These are phyloP conservation scores for Betula pendula DNA, from an alignment of 306 rosid species.

Conservation along the genomic window DNA sequence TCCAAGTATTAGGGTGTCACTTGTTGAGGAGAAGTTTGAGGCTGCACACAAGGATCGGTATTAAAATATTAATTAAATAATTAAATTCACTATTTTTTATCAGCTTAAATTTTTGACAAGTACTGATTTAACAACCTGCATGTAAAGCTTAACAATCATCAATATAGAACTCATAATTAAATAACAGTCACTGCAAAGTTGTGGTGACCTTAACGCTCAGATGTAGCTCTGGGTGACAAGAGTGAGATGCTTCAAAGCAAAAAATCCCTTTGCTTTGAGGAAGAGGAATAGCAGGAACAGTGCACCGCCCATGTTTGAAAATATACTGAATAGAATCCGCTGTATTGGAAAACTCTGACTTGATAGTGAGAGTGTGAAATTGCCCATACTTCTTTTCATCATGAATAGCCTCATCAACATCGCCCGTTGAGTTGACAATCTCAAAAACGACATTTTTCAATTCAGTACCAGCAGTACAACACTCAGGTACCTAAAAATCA, in stretches of 20 bases:
- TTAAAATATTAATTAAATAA: no score
- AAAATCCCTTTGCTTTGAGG: conserved; percentile 37
- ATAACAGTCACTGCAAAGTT: conserved; percentile 7
- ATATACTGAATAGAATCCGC: conserved; percentile 39
- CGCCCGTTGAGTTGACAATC: conserved; percentile 43
- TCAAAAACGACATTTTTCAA: conserved; percentile 48
- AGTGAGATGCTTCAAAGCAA: conserved; percentile 49
- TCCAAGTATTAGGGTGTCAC: no score
- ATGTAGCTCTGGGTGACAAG: conserved; percentile 36
- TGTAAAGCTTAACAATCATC: conserved; percentile 22
- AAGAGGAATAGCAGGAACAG: conserved; percentile 34
- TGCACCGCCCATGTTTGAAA: conserved; percentile 52
- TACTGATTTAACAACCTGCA: conserved; percentile 29
- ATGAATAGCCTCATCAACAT: conserved; percentile 42
- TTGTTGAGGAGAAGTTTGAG: no score
- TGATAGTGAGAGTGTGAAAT: conserved; percentile 50
- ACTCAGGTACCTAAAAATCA: conserved; percentile 48
- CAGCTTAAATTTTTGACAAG: no score
- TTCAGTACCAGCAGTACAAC: conserved; percentile 38
- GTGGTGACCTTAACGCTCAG: conserved; percentile 39
- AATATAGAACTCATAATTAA: not conserved
- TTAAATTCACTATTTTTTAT: no score
- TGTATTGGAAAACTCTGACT: conserved; percentile 27
- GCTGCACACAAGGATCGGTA: no score
- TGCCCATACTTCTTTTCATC: conserved; percentile 38